These are phyloP conservation scores for Musa acuminata DNA, from an alignment of 176 grass and related monocot genomes.

Conservation along the genomic window DNA sequence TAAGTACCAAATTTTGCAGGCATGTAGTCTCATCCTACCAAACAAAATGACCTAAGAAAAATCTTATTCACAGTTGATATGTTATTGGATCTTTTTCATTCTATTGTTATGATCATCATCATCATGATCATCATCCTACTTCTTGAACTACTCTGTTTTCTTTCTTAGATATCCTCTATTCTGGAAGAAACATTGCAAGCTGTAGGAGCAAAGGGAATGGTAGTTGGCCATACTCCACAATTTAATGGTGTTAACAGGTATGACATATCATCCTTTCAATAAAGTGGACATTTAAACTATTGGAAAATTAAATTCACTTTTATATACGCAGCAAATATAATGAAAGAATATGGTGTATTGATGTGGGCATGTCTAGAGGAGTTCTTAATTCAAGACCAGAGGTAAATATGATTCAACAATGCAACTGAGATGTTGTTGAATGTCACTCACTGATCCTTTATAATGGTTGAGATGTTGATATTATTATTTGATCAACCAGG, in stretches of 20 bases:
- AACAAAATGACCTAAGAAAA: background rate
- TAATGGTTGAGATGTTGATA: too few species aligned
- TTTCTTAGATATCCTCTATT: conserved; percentile 69
- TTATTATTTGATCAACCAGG: conserved; percentile 33
- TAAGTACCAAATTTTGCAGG: conserved; percentile 34
- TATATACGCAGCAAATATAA: conserved; percentile 65
- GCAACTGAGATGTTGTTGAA: too few species aligned
- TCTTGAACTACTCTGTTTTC: background rate
- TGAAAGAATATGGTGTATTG: conserved; percentile 78
- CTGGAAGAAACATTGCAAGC: conserved; percentile 61
- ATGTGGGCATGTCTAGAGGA: conserved; percentile 94
- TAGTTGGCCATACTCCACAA: conserved; percentile 90
- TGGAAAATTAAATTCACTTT: background rate
- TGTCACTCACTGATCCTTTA: too few species aligned
- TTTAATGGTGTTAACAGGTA: conserved; percentile 72
- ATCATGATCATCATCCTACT: too few species aligned
- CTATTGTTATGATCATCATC: too few species aligned
- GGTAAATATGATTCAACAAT: conserved; percentile 37
- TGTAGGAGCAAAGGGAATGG: conserved; percentile 78
- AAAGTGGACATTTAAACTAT: background rate
- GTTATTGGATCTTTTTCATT: background rate
- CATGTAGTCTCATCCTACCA: conserved; percentile 15
- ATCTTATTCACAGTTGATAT: background rate
- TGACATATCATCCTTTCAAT: background rate
- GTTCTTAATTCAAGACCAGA: conserved; percentile 76